Evolutionary conservation across 2,329 filamentous ascomycete genomes (phyloP).

Genomic region (Monosporascus sp.): DNA sequence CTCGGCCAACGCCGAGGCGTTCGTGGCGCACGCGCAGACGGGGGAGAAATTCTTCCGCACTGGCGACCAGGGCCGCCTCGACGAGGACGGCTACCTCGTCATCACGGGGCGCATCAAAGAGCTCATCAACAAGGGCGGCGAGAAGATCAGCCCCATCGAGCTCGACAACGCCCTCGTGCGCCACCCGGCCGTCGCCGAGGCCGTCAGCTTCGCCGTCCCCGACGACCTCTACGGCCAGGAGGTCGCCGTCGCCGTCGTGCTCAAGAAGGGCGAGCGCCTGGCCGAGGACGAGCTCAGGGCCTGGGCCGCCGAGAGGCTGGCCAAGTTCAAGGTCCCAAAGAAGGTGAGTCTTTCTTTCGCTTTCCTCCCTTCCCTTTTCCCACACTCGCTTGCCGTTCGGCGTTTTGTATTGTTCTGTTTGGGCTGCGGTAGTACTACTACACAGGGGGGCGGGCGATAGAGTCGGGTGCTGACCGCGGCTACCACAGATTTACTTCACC

Average conservation of each 20-base stretch:
- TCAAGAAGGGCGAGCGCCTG: slow-evolving; percentile 59
- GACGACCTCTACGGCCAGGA: slow-evolving; percentile 83
- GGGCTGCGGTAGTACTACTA: background rate
- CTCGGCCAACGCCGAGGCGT: slow-evolving; percentile 68
- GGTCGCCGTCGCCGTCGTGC: slow-evolving; percentile 69
- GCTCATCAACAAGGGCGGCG: slow-evolving; percentile 84
- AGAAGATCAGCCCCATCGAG: slow-evolving; percentile 87
- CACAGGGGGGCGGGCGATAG: no score
- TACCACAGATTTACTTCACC: slow-evolving; percentile 67
- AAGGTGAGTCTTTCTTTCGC: slow-evolving; percentile 48
- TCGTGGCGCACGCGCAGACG: slow-evolving; percentile 52
- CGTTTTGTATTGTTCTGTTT: background rate
- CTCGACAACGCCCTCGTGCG: slow-evolving; percentile 77
- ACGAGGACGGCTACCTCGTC: slow-evolving; percentile 74
- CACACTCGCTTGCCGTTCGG: background rate
- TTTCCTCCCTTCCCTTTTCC: background rate
- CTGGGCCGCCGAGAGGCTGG: slow-evolving; percentile 66
- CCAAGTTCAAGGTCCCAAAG: slow-evolving; percentile 83
- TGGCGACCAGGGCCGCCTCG: slow-evolving; percentile 78
- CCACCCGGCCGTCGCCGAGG: slow-evolving; percentile 68
- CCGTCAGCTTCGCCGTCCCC: slow-evolving; percentile 77
- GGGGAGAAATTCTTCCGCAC: slow-evolving; percentile 69
- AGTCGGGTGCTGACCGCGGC: background rate
- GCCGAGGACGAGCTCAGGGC: slow-evolving; percentile 56
- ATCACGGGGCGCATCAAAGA: slow-evolving; percentile 94